These are phyloP conservation scores for Veloboletus limbatus DNA, from an alignment of 1,284 basidiomycete genomes.

Conservation along the genomic window DNA sequence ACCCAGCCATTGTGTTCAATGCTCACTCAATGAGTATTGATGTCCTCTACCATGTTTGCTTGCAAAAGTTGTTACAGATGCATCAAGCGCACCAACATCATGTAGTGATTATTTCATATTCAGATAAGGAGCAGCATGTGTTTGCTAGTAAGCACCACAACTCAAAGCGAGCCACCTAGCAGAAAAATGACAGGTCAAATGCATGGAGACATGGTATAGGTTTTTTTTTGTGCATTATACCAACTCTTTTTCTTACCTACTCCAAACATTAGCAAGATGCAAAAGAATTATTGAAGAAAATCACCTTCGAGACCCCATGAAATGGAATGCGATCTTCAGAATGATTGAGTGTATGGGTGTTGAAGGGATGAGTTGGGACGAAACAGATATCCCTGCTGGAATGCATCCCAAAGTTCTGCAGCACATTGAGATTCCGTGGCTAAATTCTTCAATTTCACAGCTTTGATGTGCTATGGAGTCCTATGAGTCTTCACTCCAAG, in stretches of 20 bases:
- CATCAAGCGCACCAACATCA: background rate
- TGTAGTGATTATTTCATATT: background rate
- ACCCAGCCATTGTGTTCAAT: background rate
- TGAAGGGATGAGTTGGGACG: conserved; percentile 4
- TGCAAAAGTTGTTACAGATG: background rate
- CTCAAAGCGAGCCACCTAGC: background rate
- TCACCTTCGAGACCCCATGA: background rate
- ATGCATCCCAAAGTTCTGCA: background rate
- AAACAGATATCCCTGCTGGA: background rate
- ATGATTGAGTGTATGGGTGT: background rate
- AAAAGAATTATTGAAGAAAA: background rate
- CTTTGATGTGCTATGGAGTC: too few relatives aligned
- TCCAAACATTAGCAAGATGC: background rate
- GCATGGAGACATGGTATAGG: background rate
- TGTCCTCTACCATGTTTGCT: background rate
- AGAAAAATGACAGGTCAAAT: background rate
- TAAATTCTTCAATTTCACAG: background rate
- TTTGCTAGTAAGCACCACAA: background rate
- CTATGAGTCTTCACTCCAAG: too few relatives aligned
- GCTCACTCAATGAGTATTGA: background rate
- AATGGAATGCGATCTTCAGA: background rate
- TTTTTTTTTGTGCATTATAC: too few relatives aligned
- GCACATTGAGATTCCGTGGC: background rate
- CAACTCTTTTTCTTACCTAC: background rate
- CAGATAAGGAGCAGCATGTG: background rate